Conservation (phyloP, 352 stramenopile genomes). For the Phytophthora citricola region DNA sequence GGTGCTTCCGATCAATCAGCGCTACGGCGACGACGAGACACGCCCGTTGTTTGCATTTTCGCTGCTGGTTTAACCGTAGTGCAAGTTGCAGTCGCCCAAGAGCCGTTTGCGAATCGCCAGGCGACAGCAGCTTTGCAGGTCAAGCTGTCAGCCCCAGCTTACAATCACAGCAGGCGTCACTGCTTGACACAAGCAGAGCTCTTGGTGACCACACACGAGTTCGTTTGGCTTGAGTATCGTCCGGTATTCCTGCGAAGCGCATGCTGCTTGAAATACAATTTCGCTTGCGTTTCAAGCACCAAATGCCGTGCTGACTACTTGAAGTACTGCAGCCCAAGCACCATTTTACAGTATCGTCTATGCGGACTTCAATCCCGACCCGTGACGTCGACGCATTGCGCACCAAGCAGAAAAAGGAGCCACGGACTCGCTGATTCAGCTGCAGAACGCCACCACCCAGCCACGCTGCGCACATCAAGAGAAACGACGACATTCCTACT, state of each 20-base stretch:
- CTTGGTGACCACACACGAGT: constrained; percentile 1
- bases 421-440: neutral
- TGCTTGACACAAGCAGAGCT: neutral
- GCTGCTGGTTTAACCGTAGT: constrained; percentile 15
- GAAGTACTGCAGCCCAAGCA: constrained; percentile 22
- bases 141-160: neutral
- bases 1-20: constrained; percentile 15
- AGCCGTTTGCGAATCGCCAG: constrained; percentile 19
- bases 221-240: neutral
- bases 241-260: constrained; percentile 5
- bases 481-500: neutral
- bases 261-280: constrained; percentile 15
- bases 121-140: constrained; percentile 2
- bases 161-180: neutral
- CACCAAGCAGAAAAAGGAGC: constrained; percentile 31
- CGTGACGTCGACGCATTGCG: constrained; percentile 25
- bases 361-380: constrained; percentile 20
- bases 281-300: constrained; percentile 22
- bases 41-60: constrained; percentile 15
- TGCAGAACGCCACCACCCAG: too few relatives aligned
- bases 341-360: constrained; percentile 26
- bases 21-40: constrained; percentile 18
- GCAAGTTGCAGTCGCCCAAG: constrained; percentile 20
- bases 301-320: constrained; percentile 14
- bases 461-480: neutral